These are phyloP conservation scores for Dysphania ambrosioides DNA, from an alignment of 148 eudicot species.

Conservation along the genomic window DNA sequence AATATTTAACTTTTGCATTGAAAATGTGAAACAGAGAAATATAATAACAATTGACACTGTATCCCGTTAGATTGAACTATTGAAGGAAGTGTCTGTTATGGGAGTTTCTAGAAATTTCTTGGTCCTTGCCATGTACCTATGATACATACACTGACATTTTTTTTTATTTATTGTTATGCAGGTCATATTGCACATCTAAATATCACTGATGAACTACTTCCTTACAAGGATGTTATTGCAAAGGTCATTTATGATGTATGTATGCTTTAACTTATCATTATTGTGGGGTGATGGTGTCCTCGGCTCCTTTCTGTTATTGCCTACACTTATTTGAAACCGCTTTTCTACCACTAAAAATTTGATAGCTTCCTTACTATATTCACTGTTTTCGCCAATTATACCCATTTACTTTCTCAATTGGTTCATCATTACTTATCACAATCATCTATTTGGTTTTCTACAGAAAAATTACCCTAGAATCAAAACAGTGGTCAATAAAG, in stretches of 20 bases:
- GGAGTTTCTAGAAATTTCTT: background rate
- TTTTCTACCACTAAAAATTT: background rate
- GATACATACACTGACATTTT: conserved; percentile 29
- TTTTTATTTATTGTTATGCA: conserved; percentile 40
- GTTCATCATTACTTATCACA: conserved; percentile 18
- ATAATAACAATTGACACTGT: no score
- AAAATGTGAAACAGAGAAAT: background rate
- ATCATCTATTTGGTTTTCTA: conserved; percentile 9
- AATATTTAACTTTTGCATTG: background rate
- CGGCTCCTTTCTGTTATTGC: background rate
- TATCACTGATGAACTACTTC: conserved; percentile 81
- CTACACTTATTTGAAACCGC: background rate
- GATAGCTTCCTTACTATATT: conserved; percentile 1
- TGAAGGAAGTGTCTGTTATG: background rate
- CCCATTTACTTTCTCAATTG: background rate
- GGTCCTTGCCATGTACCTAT: background rate
- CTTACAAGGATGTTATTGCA: conserved; percentile 82
- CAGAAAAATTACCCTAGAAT: conserved; percentile 96
- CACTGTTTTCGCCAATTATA: background rate
- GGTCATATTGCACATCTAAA: conserved; percentile 98
- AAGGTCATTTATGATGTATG: conserved; percentile 97
- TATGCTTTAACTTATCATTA: conserved; percentile 16
- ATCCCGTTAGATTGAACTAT: no score
- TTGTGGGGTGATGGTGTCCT: background rate
- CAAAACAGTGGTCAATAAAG: conserved; percentile 84